A percentile compares a stretch with the other conserved stretches of the same genome.
phyloP scores from a whole-genome alignment of 371 early-diverging fungal genomes.

The Mortierella sp. region DNA sequence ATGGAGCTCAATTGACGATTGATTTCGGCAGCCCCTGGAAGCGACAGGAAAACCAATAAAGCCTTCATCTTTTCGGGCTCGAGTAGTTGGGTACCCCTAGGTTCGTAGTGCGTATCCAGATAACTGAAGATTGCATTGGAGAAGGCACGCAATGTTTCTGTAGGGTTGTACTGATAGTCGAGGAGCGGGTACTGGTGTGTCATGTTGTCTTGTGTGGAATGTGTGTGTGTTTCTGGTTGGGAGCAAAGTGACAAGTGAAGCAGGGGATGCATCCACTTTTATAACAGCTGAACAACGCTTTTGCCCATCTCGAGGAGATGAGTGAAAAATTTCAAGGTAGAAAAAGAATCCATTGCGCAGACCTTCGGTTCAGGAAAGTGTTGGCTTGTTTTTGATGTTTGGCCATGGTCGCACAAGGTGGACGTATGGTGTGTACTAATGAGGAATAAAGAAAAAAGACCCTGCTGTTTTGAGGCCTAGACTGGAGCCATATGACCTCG shows the following conservation, averaged over 20 bases:
- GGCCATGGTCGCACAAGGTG: not conserved
- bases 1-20: conserved; percentile 14
- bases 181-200: conserved; percentile 28
- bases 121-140: conserved; percentile 26
- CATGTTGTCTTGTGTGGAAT: conserved; percentile 20
- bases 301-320: not conserved
- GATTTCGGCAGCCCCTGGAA: not conserved
- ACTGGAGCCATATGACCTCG: not conserved
- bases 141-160: conserved; percentile 22
- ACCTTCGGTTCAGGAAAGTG: not conserved
- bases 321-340: not conserved
- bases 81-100: conserved; percentile 21
- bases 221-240: conserved; percentile 4
- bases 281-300: not conserved
- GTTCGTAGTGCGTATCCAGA: conserved; percentile 33
- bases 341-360: not conserved
- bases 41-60: not conserved
- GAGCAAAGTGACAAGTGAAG: not conserved
- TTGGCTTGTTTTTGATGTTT: not conserved
- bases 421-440: too few relatives aligned
- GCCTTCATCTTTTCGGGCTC: conserved; percentile 31
- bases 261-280: not conserved
- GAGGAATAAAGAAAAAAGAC: not conserved
- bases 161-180: conserved; percentile 31
- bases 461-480: not conserved